Evolutionary conservation across 495 filamentous ascomycete species (phyloP).

Genomic region (Hyaloscypha variabilis): DNA sequence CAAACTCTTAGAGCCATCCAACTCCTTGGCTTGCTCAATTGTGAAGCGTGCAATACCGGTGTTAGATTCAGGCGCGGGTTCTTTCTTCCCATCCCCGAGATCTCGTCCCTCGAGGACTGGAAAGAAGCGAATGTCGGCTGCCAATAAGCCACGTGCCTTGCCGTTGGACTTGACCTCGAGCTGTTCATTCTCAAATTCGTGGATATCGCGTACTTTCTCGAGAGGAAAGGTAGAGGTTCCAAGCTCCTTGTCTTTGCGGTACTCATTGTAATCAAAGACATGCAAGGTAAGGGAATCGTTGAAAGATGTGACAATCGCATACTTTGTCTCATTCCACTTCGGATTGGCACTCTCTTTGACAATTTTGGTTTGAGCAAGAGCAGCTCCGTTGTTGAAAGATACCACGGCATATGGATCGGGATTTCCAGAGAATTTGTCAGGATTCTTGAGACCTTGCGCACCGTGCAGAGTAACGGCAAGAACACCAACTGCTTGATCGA

Average conservation of each 20-base stretch:
- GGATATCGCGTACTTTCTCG: slow-evolving; percentile 74
- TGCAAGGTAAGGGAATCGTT: slow-evolving; percentile 82
- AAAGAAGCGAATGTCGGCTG: slow-evolving; percentile 91
- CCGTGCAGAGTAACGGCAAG: slow-evolving; percentile 89
- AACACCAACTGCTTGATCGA: slow-evolving; percentile 96
- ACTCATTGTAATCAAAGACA: slow-evolving; percentile 92
- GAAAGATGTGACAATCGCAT: slow-evolving; percentile 88
- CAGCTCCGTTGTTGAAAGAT: slow-evolving; percentile 79
- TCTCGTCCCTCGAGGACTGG: slow-evolving; percentile 77
- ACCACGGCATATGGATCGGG: slow-evolving; percentile 89
- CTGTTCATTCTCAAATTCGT: slow-evolving; percentile 79
- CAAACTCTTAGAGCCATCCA: slow-evolving; percentile 87
- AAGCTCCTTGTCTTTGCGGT: slow-evolving; percentile 94
- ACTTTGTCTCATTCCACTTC: slow-evolving; percentile 94
- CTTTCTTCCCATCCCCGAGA: slow-evolving; percentile 73
- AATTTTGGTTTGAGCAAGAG: slow-evolving; percentile 86
- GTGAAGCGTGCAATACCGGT: slow-evolving; percentile 93
- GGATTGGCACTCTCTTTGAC: slow-evolving; percentile 84
- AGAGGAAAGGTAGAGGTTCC: slow-evolving; percentile 82
- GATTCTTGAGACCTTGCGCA: slow-evolving; percentile 89
- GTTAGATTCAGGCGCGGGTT: slow-evolving; percentile 83
- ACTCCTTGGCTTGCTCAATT: slow-evolving; percentile 92
- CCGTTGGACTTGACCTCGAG: slow-evolving; percentile 86
- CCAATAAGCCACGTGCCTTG: slow-evolving; percentile 76
- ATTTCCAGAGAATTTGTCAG: slow-evolving; percentile 90